Conservation (phyloP, 768 basidiomycete species). For the Panaeolus papilionaceus region DNA sequence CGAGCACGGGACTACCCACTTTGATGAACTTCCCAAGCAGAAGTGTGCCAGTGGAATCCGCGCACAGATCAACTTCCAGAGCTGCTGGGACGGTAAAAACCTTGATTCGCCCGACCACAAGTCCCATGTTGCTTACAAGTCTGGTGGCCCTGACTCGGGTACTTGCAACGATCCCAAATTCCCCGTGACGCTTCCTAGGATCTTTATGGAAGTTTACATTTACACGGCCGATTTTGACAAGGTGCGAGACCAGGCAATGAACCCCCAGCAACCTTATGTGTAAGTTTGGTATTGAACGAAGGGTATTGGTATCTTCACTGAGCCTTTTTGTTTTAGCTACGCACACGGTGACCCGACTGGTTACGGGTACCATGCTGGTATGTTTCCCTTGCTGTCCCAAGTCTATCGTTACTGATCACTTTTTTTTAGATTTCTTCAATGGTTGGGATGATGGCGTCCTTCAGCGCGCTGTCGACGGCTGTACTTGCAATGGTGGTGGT, state of each 20-base stretch:
- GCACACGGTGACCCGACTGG: conserved; percentile 61
- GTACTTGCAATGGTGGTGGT: conserved; percentile 40
- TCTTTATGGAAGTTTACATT: conserved; percentile 53
- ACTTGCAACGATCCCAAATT: conserved; percentile 43
- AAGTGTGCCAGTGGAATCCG: conserved; percentile 46
- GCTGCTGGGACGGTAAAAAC: conserved; percentile 53
- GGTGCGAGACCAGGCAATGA: conserved; percentile 40
- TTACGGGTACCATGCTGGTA: conserved; percentile 56
- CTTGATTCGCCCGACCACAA: conserved; percentile 46
- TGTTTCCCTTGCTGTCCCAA: conserved; percentile 17
- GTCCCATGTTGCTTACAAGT: conserved; percentile 45
- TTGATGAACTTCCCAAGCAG: conserved; percentile 38
- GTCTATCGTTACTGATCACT: not conserved
- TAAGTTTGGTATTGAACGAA: conserved; percentile 29
- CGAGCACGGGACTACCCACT: conserved; percentile 34
- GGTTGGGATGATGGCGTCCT: conserved; percentile 58
- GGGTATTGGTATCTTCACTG: not conserved
- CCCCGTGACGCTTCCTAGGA: conserved; percentile 43
- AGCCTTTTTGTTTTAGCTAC: conserved; percentile 28
- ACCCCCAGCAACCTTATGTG: conserved; percentile 50
- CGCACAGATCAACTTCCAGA: conserved; percentile 47
- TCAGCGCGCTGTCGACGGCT: conserved; percentile 49
- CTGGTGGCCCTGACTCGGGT: conserved; percentile 43
- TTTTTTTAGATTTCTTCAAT: conserved; percentile 45
- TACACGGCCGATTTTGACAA: conserved; percentile 34